A percentile compares a stretch with the other conserved stretches of the same genome.
Evolutionary conservation across 371 early-diverging fungal genomes (phyloP).

Genomic region (Circinella minor): DNA sequence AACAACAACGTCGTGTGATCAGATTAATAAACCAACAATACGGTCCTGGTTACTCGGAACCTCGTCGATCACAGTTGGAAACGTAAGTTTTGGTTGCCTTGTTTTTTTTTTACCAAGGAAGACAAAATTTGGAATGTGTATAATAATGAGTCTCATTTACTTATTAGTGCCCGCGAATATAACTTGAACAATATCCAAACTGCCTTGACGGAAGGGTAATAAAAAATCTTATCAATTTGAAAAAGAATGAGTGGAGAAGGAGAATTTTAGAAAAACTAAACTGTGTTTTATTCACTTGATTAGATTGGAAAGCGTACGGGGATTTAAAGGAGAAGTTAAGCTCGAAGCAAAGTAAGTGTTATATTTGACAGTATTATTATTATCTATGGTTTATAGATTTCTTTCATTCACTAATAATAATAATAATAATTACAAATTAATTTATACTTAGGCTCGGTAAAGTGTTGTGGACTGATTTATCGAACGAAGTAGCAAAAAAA

Average conservation of each 20-base stretch:
- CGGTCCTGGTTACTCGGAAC: background rate
- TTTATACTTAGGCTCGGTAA: slow-evolving; percentile 46
- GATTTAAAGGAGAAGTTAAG: slow-evolving; percentile 45
- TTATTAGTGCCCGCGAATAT: slow-evolving; percentile 32
- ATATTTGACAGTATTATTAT: background rate
- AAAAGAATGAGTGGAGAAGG: too few species aligned
- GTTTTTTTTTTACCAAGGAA: too few species aligned
- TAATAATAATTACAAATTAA: background rate
- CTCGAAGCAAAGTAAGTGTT: slow-evolving; percentile 46
- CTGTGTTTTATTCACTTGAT: background rate
- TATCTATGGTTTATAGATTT: too few species aligned
- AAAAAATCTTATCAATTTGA: background rate
- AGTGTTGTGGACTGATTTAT: slow-evolving; percentile 39
- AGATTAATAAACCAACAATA: slow-evolving; percentile 31
- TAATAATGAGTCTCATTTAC: too few species aligned
- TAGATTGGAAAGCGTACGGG: slow-evolving; percentile 37
- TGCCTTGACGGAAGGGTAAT: slow-evolving; percentile 34
- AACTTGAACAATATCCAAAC: slow-evolving; percentile 42
- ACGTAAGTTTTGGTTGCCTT: slow-evolving; percentile 4
- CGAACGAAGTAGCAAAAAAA: slow-evolving; percentile 18
- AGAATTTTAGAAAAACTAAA: too few species aligned
- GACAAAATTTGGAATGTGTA: too few species aligned
- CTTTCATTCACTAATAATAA: too few species aligned
- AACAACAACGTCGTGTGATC: slow-evolving; percentile 18
- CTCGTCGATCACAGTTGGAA: slow-evolving; percentile 7